Evolutionary conservation across 164 flowering plant species (phyloP), one percentile per base, ranked within the genome.

Genomic region (Sextonia rubra): DNA sequence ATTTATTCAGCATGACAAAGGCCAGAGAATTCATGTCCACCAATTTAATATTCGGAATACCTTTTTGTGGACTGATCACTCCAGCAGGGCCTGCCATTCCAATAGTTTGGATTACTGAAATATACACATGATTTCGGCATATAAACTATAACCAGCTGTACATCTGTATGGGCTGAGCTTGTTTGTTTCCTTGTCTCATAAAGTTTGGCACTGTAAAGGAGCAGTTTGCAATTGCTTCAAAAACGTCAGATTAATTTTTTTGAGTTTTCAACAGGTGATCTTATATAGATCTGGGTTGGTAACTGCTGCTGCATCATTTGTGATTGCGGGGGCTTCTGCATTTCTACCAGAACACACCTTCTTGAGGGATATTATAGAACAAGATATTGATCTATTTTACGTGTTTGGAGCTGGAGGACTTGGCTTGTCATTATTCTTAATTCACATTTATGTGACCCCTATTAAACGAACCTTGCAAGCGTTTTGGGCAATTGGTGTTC

Each of bases 401-500:
- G 74, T 79, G 3, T 66, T 88, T 63, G 97, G 99, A 55, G 87
- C 89, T 66, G 83, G 85, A 64, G 99, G 97, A 15, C 76, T 94
- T 67, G 97, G 99, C n/a, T 69, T 92, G 64, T 94, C 99, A 1
- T 71, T 94, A 29, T 71, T 80, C 65, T 77, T 94, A 74, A 94
- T 94, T 80, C 99, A 94, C 78, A 94, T 94, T n/a, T 94, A 94
- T 58, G 94, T 94, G 1, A 87, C 97, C 47, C 91, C 87, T 76
- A 92, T 94, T 65, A 94, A 94, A 81, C 92, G 95, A 75, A 87
- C 97, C 22, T 93, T 94, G 70, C 99, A 92, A 83, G 90, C 91
- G 23, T 79, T 94, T 9, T 94, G 99, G 99, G 87, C 75, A 2
- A 73, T 92, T 47, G 99, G 99, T 66, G 81, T 81, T 64, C 32